A percentile compares a stretch with the other conserved stretches of the same genome.
phyloP scores from a whole-genome alignment of 352 stramenopile genomes.

The Globisporangium splendens region DNA sequence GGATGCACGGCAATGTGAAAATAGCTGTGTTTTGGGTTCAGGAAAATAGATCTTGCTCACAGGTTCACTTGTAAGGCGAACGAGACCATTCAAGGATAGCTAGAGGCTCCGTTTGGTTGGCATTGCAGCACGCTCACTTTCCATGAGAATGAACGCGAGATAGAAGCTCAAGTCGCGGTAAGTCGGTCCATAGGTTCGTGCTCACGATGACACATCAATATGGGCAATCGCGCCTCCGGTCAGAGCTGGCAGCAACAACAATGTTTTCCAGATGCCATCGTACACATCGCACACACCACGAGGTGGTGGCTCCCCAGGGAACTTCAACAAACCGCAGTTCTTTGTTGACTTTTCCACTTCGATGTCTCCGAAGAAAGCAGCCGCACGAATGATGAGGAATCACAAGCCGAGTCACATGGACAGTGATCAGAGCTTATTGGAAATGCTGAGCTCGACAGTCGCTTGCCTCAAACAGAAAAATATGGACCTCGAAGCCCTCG shows the following conservation, averaged over 20 bases:
- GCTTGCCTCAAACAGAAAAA: constrained; percentile 66
- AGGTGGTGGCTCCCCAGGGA: constrained; percentile 17
- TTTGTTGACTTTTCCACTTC: not conserved
- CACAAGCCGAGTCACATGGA: constrained; percentile 21
- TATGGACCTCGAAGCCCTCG: constrained; percentile 73
- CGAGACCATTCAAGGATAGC: not conserved
- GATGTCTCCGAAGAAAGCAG: not conserved
- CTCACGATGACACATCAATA: constrained; percentile 4
- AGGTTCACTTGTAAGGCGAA: not conserved
- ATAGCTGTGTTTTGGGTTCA: constrained; percentile 1
- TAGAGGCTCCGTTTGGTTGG: not conserved
- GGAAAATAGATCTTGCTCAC: constrained; percentile 9
- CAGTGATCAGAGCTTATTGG: constrained; percentile 58
- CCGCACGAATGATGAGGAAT: not conserved
- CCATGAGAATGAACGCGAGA: constrained; percentile 1
- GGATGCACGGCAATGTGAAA: constrained; percentile 4
- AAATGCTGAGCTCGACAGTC: constrained; percentile 70
- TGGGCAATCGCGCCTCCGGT: not conserved
- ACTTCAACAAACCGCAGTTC: constrained; percentile 5
- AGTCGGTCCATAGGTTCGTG: not conserved
- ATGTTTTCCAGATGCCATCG: constrained; percentile 38
- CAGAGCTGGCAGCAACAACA: not conserved
- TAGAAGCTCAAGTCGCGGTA: not conserved
- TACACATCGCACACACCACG: constrained; percentile 40
- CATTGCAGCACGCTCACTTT: not conserved